These are phyloP conservation scores for Leccinum sublutescens DNA, from an alignment of 768 basidiomycete genomes.

Conservation along the genomic window DNA sequence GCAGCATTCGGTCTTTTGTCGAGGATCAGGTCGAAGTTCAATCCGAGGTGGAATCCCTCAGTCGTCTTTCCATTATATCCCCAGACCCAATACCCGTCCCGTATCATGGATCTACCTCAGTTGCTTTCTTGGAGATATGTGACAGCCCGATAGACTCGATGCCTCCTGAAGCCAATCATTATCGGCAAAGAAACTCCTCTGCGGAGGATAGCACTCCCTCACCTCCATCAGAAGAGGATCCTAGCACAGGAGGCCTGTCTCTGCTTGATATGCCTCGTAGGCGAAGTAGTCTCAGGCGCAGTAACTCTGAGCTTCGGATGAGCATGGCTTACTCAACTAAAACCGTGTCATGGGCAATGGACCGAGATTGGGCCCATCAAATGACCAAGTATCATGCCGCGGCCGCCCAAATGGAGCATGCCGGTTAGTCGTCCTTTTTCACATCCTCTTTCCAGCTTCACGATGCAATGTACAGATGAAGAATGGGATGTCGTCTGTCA, in stretches of 20 bases:
- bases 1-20: conserved; percentile 13
- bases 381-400: conserved; percentile 47
- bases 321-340: conserved; percentile 54
- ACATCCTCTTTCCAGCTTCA: background rate
- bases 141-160: conserved; percentile 31
- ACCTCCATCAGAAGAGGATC: conserved; percentile 35
- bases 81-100: conserved; percentile 48
- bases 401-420: conserved; percentile 40
- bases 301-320: conserved; percentile 43
- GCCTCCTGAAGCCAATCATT: conserved; percentile 13
- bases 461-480: conserved; percentile 38
- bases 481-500: conserved; percentile 59
- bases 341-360: conserved; percentile 75
- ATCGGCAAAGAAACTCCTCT: conserved; percentile 13
- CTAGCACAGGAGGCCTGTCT: conserved; percentile 27
- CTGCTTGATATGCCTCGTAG: conserved; percentile 42
- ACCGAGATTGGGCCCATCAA: conserved; percentile 57
- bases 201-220: conserved; percentile 25
- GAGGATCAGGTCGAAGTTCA: conserved; percentile 21
- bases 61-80: conserved; percentile 34
- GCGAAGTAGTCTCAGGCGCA: conserved; percentile 65
- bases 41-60: conserved; percentile 24
- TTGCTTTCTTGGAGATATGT: conserved; percentile 31
- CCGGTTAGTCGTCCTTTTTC: conserved; percentile 30
- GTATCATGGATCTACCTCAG: conserved; percentile 38